Evolutionary conservation across 2,329 filamentous ascomycete species (phyloP).

Genomic region (Cladosporium halotolerans): DNA sequence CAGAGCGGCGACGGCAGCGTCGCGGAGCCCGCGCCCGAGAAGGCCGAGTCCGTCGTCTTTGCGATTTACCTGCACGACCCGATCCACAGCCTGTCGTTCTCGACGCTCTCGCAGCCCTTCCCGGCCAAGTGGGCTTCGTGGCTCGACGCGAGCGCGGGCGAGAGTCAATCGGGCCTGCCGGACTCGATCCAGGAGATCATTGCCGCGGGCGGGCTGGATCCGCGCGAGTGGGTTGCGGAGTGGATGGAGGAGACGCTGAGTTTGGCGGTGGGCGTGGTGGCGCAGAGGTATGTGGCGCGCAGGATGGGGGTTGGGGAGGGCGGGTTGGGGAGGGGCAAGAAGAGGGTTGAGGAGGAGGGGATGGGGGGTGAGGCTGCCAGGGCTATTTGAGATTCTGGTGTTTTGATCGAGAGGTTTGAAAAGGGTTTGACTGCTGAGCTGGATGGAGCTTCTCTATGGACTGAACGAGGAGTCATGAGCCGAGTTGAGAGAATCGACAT

Average conservation of each 20-base stretch:
- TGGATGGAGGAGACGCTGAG: constrained; percentile 88
- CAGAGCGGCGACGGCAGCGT: constrained; percentile 46
- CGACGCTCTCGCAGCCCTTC: constrained; percentile 72
- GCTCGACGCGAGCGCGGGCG: constrained; percentile 64
- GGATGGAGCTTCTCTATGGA: background rate
- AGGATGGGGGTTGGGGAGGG: constrained; percentile 94
- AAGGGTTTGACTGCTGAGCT: background rate
- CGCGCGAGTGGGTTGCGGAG: constrained; percentile 92
- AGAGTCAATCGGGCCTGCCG: constrained; percentile 50
- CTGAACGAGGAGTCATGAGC: no score
- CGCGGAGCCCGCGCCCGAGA: constrained; percentile 41
- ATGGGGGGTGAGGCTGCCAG: constrained; percentile 55
- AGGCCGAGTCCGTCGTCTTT: constrained; percentile 62
- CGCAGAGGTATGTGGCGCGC: constrained; percentile 88
- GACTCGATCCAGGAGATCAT: constrained; percentile 86
- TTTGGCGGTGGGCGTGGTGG: constrained; percentile 74
- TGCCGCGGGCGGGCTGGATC: constrained; percentile 68
- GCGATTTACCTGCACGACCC: constrained; percentile 80
- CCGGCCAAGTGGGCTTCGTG: constrained; percentile 83
- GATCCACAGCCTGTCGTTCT: constrained; percentile 83
- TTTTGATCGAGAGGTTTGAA: background rate
- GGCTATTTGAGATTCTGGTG: constrained; percentile 32
- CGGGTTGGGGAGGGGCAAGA: constrained; percentile 54
- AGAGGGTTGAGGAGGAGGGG: constrained; percentile 49
- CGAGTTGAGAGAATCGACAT: no score